Evolutionary conservation across 164 flowering plant genomes (phyloP).

Genomic region (Hamamelis virginiana): DNA sequence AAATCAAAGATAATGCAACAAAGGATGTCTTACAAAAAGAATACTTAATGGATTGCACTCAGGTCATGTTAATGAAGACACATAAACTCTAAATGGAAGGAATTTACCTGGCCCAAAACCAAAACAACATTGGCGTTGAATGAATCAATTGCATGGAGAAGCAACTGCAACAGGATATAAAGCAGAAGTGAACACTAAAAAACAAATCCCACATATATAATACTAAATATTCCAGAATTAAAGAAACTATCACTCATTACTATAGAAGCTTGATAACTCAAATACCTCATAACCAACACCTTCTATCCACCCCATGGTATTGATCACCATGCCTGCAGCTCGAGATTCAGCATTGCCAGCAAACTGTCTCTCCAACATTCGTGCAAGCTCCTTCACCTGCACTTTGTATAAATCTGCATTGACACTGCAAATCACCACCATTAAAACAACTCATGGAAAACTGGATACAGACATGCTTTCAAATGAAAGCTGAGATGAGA

Average conservation of each 20-base stretch:
- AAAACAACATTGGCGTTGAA: conserved; percentile 77
- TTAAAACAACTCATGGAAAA: background rate
- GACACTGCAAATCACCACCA: conserved; percentile 40
- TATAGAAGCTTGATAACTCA: background rate
- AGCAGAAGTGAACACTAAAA: background rate
- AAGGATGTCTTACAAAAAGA: no score
- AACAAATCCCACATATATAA: conserved; percentile 1
- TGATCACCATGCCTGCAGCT: conserved; percentile 97
- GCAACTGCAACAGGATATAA: conserved; percentile 53
- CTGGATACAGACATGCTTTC: background rate
- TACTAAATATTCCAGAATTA: background rate
- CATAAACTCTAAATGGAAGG: background rate
- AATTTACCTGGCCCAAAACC: conserved; percentile 87
- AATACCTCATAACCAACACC: conserved; percentile 91
- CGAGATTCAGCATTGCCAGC: conserved; percentile 77
- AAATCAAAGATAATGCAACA: no score
- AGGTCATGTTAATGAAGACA: background rate
- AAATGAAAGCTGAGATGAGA: background rate
- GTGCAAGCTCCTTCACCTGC: conserved; percentile 87
- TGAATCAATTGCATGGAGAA: conserved; percentile 83
- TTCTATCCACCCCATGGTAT: conserved; percentile 98
- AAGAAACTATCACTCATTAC: background rate
- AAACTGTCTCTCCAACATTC: conserved; percentile 74
- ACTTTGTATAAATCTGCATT: conserved; percentile 82
- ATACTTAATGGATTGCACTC: no score